Conservation (phyloP, 148 eudicot genomes). For the Nyssa sinensis region DNA sequence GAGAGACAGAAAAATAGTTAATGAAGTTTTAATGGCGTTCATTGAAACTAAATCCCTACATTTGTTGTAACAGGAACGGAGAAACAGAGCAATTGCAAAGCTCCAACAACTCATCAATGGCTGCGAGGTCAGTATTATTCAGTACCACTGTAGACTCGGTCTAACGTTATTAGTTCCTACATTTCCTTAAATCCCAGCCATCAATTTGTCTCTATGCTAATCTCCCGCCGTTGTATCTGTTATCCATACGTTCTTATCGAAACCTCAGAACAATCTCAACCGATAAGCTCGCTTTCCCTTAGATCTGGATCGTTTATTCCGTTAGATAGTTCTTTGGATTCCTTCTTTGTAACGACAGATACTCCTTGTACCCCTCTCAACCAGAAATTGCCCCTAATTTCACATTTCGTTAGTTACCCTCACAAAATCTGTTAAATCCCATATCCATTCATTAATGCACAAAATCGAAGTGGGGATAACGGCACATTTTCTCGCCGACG, state of each 20-base stretch:
- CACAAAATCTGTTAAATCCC: background rate
- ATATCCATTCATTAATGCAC: too few relatives aligned
- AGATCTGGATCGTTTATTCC: constrained; percentile 27
- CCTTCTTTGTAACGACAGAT: constrained; percentile 9
- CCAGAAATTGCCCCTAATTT: background rate
- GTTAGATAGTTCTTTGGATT: constrained; percentile 21
- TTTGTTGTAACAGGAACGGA: constrained; percentile 18
- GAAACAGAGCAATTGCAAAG: constrained; percentile 34
- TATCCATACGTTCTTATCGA: background rate
- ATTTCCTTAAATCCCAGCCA: background rate
- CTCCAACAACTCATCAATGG: constrained; percentile 46
- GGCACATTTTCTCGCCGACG: background rate
- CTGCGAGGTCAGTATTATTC: constrained; percentile 24
- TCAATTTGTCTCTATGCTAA: background rate
- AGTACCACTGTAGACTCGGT: background rate
- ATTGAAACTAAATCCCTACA: too few relatives aligned
- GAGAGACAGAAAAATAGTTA: background rate
- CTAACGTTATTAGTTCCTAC: background rate
- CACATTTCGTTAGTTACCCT: constrained; percentile 25
- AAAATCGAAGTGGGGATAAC: background rate
- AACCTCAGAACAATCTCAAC: constrained; percentile 11
- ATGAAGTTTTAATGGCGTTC: background rate
- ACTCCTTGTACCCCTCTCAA: constrained; percentile 10
- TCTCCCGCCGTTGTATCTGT: constrained; percentile 22
- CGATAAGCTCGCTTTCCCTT: constrained; percentile 20